Evolutionary conservation across 192 early-diverging fungal genomes (phyloP).

Genomic region (Neocallimastix lanati): DNA sequence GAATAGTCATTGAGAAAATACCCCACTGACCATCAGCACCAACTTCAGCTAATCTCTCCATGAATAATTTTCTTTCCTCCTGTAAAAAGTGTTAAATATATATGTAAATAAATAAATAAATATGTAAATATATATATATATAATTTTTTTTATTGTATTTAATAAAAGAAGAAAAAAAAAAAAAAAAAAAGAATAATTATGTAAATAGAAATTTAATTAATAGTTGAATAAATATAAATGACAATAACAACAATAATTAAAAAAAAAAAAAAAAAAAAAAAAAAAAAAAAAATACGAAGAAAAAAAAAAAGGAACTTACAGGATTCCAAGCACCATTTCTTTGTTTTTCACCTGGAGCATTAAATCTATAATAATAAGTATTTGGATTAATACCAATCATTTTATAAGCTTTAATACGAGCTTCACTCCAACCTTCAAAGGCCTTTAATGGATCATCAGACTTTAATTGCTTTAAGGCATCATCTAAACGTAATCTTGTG

Average conservation of each 20-base stretch:
- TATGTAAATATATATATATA: too few species aligned
- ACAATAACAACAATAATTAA: too few species aligned
- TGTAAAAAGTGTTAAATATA: too few species aligned
- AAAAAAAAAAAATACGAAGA: too few species aligned
- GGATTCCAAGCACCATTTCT: conserved; percentile 76
- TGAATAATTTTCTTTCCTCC: conserved; percentile 73
- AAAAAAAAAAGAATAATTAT: too few species aligned
- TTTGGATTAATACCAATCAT: conserved; percentile 89
- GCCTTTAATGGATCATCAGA: conserved; percentile 51
- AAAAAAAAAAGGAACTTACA: conserved; percentile 5
- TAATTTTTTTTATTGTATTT: too few species aligned
- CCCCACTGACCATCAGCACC: conserved; percentile 95
- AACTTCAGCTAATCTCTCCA: conserved; percentile 61
- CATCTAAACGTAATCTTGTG: conserved; percentile 35
- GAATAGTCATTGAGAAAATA: conserved; percentile 85
- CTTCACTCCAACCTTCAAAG: conserved; percentile 91
- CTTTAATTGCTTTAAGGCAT: conserved; percentile 72
- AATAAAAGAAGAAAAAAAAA: too few species aligned
- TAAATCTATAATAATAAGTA: conserved; percentile 95
- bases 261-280: too few species aligned
- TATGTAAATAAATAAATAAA: too few species aligned
- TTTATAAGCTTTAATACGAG: conserved; percentile 80
- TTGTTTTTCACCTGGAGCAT: conserved; percentile 89
- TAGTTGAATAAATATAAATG: too few species aligned
- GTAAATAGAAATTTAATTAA: too few species aligned